Percentiles rank a stretch among this genome's conserved stretches.
Conservation (phyloP, 2,329 filamentous ascomycete species). For the Thielaviopsis punctulata region DNA sequence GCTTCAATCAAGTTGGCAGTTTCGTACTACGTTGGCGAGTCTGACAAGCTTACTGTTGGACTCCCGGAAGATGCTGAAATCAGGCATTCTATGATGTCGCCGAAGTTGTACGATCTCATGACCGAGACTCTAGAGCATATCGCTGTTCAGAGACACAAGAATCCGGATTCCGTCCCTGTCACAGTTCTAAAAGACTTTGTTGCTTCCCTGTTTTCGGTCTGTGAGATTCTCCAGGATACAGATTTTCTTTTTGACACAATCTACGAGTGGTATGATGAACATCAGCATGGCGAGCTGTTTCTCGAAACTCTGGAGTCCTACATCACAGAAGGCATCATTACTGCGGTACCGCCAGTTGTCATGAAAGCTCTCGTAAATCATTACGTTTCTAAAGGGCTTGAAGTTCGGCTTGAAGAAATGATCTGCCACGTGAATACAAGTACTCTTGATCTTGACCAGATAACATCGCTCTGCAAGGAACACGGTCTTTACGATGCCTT, state of each 20-base stretch:
- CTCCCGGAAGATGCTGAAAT: slow-evolving; percentile 65
- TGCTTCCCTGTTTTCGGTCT: slow-evolving; percentile 68
- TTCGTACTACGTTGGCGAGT: slow-evolving; percentile 75
- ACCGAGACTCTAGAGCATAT: slow-evolving; percentile 72
- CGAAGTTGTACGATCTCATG: slow-evolving; percentile 87
- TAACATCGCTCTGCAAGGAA: slow-evolving; percentile 78
- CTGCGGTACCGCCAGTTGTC: slow-evolving; percentile 59
- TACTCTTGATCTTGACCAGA: slow-evolving; percentile 86
- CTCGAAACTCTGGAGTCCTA: slow-evolving; percentile 78
- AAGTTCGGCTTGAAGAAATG: slow-evolving; percentile 74
- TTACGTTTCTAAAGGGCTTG: slow-evolving; percentile 59
- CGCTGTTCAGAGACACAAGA: slow-evolving; percentile 2
- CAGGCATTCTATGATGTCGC: slow-evolving; percentile 66
- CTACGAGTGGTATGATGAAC: slow-evolving; percentile 71
- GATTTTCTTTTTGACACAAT: slow-evolving; percentile 85
- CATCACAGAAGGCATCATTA: slow-evolving; percentile 63
- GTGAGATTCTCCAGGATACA: slow-evolving; percentile 55
- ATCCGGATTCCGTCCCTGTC: neutral
- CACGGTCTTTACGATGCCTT: slow-evolving; percentile 87
- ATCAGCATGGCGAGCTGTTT: slow-evolving; percentile 42
- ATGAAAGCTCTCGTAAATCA: slow-evolving; percentile 74
- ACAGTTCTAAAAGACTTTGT: slow-evolving; percentile 40
- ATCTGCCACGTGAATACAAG: slow-evolving; percentile 82
- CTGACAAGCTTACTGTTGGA: slow-evolving; percentile 89
- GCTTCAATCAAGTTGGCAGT: slow-evolving; percentile 80